Conservation (phyloP, 306 rosid genomes). For the Vigna radiata region DNA sequence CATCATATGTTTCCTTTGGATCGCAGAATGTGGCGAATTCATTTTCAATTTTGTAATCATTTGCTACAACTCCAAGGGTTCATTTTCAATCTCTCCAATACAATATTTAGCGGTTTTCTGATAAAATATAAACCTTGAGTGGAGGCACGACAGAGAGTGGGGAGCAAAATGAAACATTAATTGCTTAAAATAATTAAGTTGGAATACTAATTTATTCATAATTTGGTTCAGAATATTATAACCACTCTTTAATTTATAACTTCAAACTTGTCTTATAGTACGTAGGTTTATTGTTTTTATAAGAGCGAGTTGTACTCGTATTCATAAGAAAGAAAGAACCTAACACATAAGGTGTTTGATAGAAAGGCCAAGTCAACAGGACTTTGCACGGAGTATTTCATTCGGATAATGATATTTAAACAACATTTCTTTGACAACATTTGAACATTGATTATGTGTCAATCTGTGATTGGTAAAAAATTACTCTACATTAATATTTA, state of each 20-base stretch:
- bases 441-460: too few relatives aligned
- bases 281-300: too few relatives aligned
- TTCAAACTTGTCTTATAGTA: too few relatives aligned
- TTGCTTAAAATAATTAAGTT: neutral
- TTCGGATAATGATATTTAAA: too few relatives aligned
- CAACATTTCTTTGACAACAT: too few relatives aligned
- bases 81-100: conserved; percentile 18
- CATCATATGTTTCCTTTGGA: neutral
- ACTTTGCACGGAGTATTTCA: too few relatives aligned
- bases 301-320: too few relatives aligned
- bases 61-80: neutral
- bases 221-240: neutral
- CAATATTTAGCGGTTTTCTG: neutral
- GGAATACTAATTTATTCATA: neutral
- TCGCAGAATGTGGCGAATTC: neutral
- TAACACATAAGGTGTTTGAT: too few relatives aligned
- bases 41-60: conserved; percentile 24
- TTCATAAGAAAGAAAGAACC: too few relatives aligned
- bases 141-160: neutral
- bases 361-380: too few relatives aligned
- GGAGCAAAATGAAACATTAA: neutral
- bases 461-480: too few relatives aligned
- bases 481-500: too few relatives aligned
- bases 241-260: neutral
- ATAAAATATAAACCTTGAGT: neutral